Evolutionary conservation across 73 alveolate genomes (phyloP).

Genomic region (Tetrahymena borealis): DNA sequence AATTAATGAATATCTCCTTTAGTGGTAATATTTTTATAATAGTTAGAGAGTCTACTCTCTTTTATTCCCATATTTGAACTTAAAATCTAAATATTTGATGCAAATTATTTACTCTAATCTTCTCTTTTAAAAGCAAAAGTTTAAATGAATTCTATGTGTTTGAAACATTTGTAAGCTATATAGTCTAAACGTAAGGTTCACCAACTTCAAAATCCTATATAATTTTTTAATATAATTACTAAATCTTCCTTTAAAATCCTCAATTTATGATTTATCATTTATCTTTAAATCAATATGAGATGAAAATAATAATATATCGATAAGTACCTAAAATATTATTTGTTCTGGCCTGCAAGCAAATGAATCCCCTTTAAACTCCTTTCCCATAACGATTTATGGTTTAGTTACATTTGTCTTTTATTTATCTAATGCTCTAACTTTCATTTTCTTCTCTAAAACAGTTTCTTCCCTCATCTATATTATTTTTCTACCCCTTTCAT

Average conservation of each 20-base stretch:
- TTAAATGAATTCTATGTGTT: constrained; percentile 89
- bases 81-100: too few species aligned
- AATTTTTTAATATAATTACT: neutral
- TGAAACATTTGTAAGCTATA: constrained; percentile 85
- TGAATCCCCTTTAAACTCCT: constrained; percentile 88
- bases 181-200: constrained; percentile 74
- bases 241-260: neutral
- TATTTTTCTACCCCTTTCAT: constrained; percentile 30
- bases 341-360: constrained; percentile 92
- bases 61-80: neutral
- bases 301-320: too few species aligned
- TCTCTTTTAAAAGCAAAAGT: constrained; percentile 70
- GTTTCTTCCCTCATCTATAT: constrained; percentile 28
- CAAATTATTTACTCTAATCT: constrained; percentile 41
- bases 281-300: neutral
- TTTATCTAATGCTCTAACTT: constrained; percentile 73
- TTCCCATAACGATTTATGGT: constrained; percentile 84
- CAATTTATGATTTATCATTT: too few species aligned
- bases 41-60: neutral
- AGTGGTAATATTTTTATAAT: constrained; percentile 27
- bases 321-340: constrained; percentile 73
- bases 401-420: constrained; percentile 78
- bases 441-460: constrained; percentile 35
- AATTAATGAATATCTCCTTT: constrained; percentile 6
- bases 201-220: constrained; percentile 85